These are phyloP conservation scores for Leishmania martiniquensis DNA, from an alignment of 208 protist species.

Conservation along the genomic window DNA sequence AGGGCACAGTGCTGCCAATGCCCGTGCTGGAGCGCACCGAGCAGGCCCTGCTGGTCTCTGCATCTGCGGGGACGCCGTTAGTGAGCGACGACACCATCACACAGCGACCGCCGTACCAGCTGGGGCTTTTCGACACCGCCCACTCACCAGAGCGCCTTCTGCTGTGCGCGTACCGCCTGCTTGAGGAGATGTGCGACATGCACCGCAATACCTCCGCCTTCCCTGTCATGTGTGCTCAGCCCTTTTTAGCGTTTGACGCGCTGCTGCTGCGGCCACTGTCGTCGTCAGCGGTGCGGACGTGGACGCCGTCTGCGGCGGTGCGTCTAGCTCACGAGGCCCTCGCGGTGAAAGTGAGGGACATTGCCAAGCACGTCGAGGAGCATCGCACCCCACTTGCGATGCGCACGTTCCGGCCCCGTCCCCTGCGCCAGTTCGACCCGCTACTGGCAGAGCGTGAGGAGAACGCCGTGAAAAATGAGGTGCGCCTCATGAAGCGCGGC, in stretches of 20 bases:
- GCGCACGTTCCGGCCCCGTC: slow-evolving; percentile 83
- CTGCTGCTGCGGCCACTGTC: slow-evolving; percentile 26
- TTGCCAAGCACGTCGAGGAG: slow-evolving; percentile 25
- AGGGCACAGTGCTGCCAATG: slow-evolving; percentile 61
- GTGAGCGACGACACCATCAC: neutral
- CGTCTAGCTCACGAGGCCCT: slow-evolving; percentile 56
- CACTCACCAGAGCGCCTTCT: slow-evolving; percentile 41
- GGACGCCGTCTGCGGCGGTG: slow-evolving; percentile 41
- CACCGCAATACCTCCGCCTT: slow-evolving; percentile 57
- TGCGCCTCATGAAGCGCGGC: slow-evolving; percentile 68
- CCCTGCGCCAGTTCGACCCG: slow-evolving; percentile 85
- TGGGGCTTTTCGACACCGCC: slow-evolving; percentile 40
- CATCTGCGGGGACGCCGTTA: neutral
- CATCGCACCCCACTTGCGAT: slow-evolving; percentile 80
- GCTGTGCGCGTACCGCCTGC: slow-evolving; percentile 67
- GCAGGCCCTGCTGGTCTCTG: slow-evolving; percentile 27
- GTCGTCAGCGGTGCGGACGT: slow-evolving; percentile 10
- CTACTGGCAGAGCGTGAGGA: slow-evolving; percentile 61
- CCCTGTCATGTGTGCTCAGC: slow-evolving; percentile 48
- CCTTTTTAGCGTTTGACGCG: slow-evolving; percentile 48
- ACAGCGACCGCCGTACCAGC: slow-evolving; percentile 17
- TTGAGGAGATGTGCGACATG: slow-evolving; percentile 49
- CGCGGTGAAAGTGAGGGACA: slow-evolving; percentile 28
- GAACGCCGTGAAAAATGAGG: slow-evolving; percentile 66
- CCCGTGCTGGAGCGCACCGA: slow-evolving; percentile 63